phyloP scores from a whole-genome alignment of 2,329 filamentous ascomycete genomes.

The Ascochyta koolunga region DNA sequence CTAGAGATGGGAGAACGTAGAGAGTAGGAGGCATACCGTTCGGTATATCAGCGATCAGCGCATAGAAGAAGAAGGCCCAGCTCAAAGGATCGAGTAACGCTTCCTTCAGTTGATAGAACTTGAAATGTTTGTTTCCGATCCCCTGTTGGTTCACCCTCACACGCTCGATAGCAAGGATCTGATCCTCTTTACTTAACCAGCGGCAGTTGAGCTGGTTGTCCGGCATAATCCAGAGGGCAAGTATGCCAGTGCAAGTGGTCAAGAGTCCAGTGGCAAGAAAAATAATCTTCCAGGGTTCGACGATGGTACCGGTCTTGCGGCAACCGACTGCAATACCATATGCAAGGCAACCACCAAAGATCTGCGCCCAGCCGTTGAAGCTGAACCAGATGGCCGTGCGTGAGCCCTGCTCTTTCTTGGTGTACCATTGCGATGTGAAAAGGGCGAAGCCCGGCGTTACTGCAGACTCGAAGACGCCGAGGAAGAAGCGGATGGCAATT shows the following conservation, averaged over 20 bases:
- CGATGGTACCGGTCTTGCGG: slow-evolving; percentile 59
- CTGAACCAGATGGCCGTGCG: slow-evolving; percentile 71
- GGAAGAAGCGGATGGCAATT: slow-evolving; percentile 69
- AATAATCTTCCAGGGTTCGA: slow-evolving; percentile 70
- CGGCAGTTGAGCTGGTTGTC: slow-evolving; percentile 67
- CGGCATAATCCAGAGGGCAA: slow-evolving; percentile 57
- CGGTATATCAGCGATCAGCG: slow-evolving; percentile 62
- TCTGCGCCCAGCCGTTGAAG: slow-evolving; percentile 68
- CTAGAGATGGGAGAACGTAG: neutral
- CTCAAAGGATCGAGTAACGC: slow-evolving; percentile 63
- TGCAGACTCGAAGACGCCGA: slow-evolving; percentile 71
- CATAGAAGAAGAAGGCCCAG: slow-evolving; percentile 66
- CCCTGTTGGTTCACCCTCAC: slow-evolving; percentile 78
- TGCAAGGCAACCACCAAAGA: slow-evolving; percentile 66
- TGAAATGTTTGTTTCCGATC: slow-evolving; percentile 72
- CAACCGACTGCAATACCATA: slow-evolving; percentile 67
- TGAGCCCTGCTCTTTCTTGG: slow-evolving; percentile 69
- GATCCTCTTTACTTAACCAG: slow-evolving; percentile 70
- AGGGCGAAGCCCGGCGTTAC: slow-evolving; percentile 73
- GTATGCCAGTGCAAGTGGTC: slow-evolving; percentile 49
- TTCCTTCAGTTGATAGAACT: slow-evolving; percentile 68
- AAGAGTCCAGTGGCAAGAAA: slow-evolving; percentile 55
- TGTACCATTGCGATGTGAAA: slow-evolving; percentile 75
- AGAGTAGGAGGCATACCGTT: slow-evolving; percentile 51
- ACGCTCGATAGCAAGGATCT: slow-evolving; percentile 70